Base-by-base conservation (phyloP, 2,329 filamentous ascomycete genomes). In the Ambrosiella xylebori region DNA sequence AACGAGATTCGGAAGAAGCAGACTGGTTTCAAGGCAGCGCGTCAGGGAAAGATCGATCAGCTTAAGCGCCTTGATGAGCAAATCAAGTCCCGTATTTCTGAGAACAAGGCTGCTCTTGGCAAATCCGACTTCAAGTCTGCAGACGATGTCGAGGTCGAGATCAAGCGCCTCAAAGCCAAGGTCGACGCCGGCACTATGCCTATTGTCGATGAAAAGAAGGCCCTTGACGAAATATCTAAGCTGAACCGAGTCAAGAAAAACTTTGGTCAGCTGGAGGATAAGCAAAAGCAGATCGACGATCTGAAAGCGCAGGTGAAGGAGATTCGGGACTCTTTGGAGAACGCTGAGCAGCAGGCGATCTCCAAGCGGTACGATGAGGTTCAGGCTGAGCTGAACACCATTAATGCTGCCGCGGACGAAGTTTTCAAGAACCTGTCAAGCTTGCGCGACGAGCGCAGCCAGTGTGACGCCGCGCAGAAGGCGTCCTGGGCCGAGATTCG, bases 131-230 rank as follows among this genome's bases (percentile, higher is more conserved):
- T 85, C 81, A 95, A 93, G 80, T 88, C 76, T 65, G 80, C 81
- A 57, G 90, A 95, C 59, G 93, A 97, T 62, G 75, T 98, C 63
- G 88, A 97, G 70, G 77, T 78, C 62, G 82, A 93, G 71, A 93
- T 97, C 65, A 78, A 80, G 61, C 76, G 77, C 56, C 81, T 96
- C 57, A 87, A 95, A 64, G 84, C 84, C 71, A 80, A 91, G 69
- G 89, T 97, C 65, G 87, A 95, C 70, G 80, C 82, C 40, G 91
- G 91, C 63, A 85, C 80, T 69, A 90, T 98, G 85, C 95, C 90
- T 74, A 76, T 98, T 56, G 93, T 97, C 9, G 93, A 98, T 65
- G 93, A 97, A 80, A 94, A 88, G 78, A 97, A 96, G 79, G 84
- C 88, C 7, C 77, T 97, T 17, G 74, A 79, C 55, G 88, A 96